These are phyloP conservation scores for Aspergillus sp. DNA, from an alignment of 2,329 filamentous ascomycete species.

Conservation along the genomic window DNA sequence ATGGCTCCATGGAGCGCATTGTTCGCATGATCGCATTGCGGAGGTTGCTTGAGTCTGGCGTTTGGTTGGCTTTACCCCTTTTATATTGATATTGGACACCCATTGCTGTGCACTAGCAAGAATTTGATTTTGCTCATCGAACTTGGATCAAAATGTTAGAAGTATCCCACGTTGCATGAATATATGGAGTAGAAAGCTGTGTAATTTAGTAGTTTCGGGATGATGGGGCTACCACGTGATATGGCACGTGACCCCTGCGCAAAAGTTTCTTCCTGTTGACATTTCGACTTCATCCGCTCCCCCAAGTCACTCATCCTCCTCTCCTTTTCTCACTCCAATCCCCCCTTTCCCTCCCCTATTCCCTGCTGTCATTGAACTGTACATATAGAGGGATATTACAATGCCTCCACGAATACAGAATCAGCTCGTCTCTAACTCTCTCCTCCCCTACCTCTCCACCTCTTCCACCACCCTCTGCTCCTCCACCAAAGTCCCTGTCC, in stretches of 20 bases:
- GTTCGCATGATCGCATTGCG: constrained; percentile 1
- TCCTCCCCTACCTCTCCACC: constrained; percentile 31
- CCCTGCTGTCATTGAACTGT: neutral
- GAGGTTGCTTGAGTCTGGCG: neutral
- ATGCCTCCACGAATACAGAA: constrained; percentile 42
- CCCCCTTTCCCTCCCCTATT: neutral
- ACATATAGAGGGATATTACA: neutral
- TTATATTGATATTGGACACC: neutral
- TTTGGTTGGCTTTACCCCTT: neutral
- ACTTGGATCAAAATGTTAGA: neutral
- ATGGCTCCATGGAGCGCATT: constrained; percentile 9
- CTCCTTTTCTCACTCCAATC: neutral
- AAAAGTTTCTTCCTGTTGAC: constrained; percentile 4
- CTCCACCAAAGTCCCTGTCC: constrained; percentile 7
- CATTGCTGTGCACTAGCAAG: no score
- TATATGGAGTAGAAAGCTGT: no score
- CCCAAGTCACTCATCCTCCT: neutral
- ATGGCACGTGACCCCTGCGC: constrained; percentile 7
- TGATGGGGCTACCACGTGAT: neutral
- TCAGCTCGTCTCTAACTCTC: constrained; percentile 32
- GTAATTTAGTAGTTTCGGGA: neutral
- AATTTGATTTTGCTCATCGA: neutral
- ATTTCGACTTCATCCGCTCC: neutral
- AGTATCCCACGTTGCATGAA: no score
- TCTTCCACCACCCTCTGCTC: constrained; percentile 21